A percentile compares a stretch with the other conserved stretches of the same genome.
Evolutionary conservation across 2,329 filamentous ascomycete species (phyloP).

Genomic region (Tolypocladium paradoxum): DNA sequence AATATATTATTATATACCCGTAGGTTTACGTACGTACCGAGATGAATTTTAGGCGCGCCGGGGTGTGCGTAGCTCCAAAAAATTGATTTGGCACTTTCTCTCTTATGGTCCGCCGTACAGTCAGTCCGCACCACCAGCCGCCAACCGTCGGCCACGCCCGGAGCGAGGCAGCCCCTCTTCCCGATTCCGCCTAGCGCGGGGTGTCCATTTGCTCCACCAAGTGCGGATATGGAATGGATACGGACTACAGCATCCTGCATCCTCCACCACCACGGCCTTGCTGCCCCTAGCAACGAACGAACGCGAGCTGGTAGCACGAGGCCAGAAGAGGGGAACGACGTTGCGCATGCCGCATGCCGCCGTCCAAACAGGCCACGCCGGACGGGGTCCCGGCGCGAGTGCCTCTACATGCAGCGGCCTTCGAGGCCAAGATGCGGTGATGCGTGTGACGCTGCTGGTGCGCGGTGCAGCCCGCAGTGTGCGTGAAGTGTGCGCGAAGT

Average conservation of each 20-base stretch:
- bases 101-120: no score
- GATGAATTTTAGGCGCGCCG: no score
- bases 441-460: neutral
- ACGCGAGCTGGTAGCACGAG: neutral
- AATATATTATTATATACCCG: no score
- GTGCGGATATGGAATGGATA: no score
- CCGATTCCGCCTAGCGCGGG: slow-evolving; percentile 17
- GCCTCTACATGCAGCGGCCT: neutral
- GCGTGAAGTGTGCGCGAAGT: no score
- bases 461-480: neutral
- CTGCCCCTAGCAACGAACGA: no score
- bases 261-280: neutral
- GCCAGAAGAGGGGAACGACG: neutral
- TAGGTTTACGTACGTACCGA: no score
- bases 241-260: no score
- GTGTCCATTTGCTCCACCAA: slow-evolving; percentile 5
- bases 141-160: neutral
- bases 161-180: slow-evolving; percentile 10
- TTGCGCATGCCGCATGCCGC: neutral
- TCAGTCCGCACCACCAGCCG: neutral
- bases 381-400: neutral
- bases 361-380: no score
- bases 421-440: neutral
- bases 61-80: no score
- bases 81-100: no score